Evolutionary conservation across 768 basidiomycete genomes (phyloP), one percentile per base, ranked within the genome.

Genomic region (Dentipellis fragilis): DNA sequence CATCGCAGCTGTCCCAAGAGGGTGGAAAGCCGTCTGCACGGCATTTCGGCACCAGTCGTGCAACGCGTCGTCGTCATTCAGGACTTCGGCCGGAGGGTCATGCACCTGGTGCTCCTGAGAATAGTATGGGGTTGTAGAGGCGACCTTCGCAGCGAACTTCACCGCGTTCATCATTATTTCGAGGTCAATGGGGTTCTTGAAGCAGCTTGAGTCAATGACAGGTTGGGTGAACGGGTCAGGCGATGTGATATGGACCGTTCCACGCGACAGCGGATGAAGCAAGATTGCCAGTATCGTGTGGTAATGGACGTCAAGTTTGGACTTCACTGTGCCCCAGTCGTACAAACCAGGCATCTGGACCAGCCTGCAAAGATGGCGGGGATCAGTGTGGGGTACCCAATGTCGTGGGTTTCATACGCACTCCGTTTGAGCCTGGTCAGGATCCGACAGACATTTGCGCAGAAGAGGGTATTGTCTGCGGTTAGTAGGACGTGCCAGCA

Each of bases 1-100:
- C 67, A 71, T 68, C 11, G 67, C 57, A 39, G 59, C 60, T 2
- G 68, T 67, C 10, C 67, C 67, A 10, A 64, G 35, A 8, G 64
- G 58, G 60, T 62, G 50, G 12, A 16, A 51, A 16, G 16, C 29
- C 10, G 29, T 14, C n/a, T 10, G 16, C 11, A 37, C 34, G 12
- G 50, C n/a, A 6, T 51, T 16, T 22, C 21, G 35, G 5, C 29
- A 22, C 9, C 36, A 38, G 10, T 51, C 50, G n/a, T n/a, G 6
- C 29, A 51, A 10, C 4, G 19, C 48, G 14, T 49, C 48, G 7
- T 21, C 48, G 6, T 29, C 29, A 6, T 29, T 29, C 3, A 29
- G 29, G 29, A 29, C 29, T 29, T 29, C 29, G 3, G 29, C 29
- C 29, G 29, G 29, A 29, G 29, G 29, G 6, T 29, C 29, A 29